These are phyloP conservation scores for Albugo laibachii DNA, from an alignment of 352 stramenopile genomes.

Conservation along the genomic window DNA sequence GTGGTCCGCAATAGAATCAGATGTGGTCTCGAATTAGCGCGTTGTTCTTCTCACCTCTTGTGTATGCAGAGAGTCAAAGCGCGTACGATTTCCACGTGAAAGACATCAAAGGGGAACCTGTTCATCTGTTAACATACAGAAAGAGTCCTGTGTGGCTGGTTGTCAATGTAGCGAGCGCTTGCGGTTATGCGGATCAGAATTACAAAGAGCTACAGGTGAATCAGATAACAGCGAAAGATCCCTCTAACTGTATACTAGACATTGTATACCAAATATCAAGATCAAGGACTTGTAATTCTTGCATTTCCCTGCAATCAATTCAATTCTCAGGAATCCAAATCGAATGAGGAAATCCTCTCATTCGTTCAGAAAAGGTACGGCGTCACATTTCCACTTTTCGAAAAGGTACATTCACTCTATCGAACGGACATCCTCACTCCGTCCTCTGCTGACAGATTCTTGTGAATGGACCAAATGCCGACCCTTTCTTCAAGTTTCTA, in stretches of 20 bases:
- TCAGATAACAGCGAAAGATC: too few species aligned
- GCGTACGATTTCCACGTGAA: too few species aligned
- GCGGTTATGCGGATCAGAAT: slow-evolving; percentile 67
- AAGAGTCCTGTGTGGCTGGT: slow-evolving; percentile 12
- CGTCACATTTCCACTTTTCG: slow-evolving; percentile 67
- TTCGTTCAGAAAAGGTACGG: slow-evolving; percentile 58
- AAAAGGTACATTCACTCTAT: too few species aligned
- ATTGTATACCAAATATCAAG: slow-evolving; percentile 57
- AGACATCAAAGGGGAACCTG: too few species aligned
- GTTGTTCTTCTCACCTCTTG: too few species aligned
- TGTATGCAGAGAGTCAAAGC: too few species aligned
- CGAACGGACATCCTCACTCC: too few species aligned
- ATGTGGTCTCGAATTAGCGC: too few species aligned
- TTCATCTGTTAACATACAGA: too few species aligned
- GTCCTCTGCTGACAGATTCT: slow-evolving; percentile 81
- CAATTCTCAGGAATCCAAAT: slow-evolving; percentile 73
- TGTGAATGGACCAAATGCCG: slow-evolving; percentile 81
- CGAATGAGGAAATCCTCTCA: slow-evolving; percentile 39
- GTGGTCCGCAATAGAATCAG: too few species aligned
- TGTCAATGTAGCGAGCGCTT: slow-evolving; percentile 66
- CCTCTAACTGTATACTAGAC: slow-evolving; percentile 18
- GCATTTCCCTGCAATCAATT: slow-evolving; percentile 95
- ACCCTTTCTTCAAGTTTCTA: slow-evolving; percentile 83
- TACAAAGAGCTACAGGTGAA: slow-evolving; percentile 44
- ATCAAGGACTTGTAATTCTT: slow-evolving; percentile 68